phyloP scores from a whole-genome alignment of 345 rosid genomes.

The Xanthoceras sorbifolium region DNA sequence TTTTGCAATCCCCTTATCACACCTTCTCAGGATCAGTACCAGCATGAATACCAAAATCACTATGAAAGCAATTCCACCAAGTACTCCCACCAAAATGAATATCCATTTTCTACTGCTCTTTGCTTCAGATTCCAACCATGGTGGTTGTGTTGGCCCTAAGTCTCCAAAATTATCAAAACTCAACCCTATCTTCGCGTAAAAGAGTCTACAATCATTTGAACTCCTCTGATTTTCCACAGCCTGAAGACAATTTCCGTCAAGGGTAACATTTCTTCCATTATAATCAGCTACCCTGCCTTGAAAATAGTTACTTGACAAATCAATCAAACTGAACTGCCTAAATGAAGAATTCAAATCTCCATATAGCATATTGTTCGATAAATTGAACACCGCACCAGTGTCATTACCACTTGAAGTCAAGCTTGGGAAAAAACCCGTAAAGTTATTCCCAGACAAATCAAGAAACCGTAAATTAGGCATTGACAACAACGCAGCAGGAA shows the following conservation, averaged over 20 bases:
- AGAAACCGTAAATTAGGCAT: slow-evolving; percentile 53
- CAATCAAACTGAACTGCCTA: slow-evolving; percentile 44
- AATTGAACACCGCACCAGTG: slow-evolving; percentile 45
- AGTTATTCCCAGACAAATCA: slow-evolving; percentile 62
- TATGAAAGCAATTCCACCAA: slow-evolving; percentile 53
- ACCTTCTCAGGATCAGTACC: slow-evolving; percentile 37
- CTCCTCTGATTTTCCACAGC: slow-evolving; percentile 51
- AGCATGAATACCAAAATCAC: slow-evolving; percentile 40
- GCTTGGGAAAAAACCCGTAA: slow-evolving; percentile 50
- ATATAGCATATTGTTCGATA: slow-evolving; percentile 73
- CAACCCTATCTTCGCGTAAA: slow-evolving; percentile 51
- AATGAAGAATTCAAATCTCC: slow-evolving; percentile 53
- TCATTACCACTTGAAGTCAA: slow-evolving; percentile 31
- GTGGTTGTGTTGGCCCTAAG: slow-evolving; percentile 32
- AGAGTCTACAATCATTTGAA: slow-evolving; percentile 45
- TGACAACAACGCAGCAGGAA: slow-evolving; percentile 42
- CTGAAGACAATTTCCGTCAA: slow-evolving; percentile 57
- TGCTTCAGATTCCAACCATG: slow-evolving; percentile 18
- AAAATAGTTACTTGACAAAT: slow-evolving; percentile 78
- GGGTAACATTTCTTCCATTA: slow-evolving; percentile 38
- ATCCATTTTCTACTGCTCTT: slow-evolving; percentile 42
- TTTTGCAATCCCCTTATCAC: slow-evolving; percentile 28
- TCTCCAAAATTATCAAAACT: slow-evolving; percentile 48
- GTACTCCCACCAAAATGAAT: slow-evolving; percentile 48
- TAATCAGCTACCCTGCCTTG: slow-evolving; percentile 58